Evolutionary conservation across 345 rosid species (phyloP), one percentile per base, ranked within the genome.

Genomic region (Gossypium herbaceum): DNA sequence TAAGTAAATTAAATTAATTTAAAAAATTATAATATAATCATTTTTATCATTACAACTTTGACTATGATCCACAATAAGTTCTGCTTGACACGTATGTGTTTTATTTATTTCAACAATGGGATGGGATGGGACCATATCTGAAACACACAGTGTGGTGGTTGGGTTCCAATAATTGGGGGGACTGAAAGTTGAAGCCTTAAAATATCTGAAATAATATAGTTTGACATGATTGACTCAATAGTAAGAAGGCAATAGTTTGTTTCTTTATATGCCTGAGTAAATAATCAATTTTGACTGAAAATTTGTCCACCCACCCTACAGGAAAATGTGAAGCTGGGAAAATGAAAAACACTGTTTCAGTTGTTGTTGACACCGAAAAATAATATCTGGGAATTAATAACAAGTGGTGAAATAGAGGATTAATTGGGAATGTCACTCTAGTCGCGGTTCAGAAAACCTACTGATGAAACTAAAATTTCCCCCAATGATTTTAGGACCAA

Each of bases 121-220:
- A 17, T 52, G 57, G 57, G 16, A 1, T 6, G 61, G 78, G 76
- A 50, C 48, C 75, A 12, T 2, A 13, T 52, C 55, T 79, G 51
- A 9, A 16, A 59, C 13, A 13, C 43, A 59, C 63, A 39, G 45
- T 55, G 48, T 54, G 25, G 70, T 29, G 45, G 2, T 10, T 5
- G 1, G 25, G 74, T 74, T 51, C 39, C 63, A 13, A 8, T 47
- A 39, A 50, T 52, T 51, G 54, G 69, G 34, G 44, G 72, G 57
- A 52, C 0, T 47, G 19, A 22, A 66, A 59, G 43, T 11, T 50
- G 69, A 59, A 25, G 70, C 48, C 74, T 66, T 8, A 25, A 16
- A 44, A 19, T 59, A 55, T 60, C 54, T 55, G 59, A 19, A 19
- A 48, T 19, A 19, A n/a, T 55, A 55, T 11, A 17, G 10, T n/a